Percentiles rank a stretch among this genome's conserved stretches.
phyloP scores from a whole-genome alignment of 345 rosid species.

The Mangifera indica region DNA sequence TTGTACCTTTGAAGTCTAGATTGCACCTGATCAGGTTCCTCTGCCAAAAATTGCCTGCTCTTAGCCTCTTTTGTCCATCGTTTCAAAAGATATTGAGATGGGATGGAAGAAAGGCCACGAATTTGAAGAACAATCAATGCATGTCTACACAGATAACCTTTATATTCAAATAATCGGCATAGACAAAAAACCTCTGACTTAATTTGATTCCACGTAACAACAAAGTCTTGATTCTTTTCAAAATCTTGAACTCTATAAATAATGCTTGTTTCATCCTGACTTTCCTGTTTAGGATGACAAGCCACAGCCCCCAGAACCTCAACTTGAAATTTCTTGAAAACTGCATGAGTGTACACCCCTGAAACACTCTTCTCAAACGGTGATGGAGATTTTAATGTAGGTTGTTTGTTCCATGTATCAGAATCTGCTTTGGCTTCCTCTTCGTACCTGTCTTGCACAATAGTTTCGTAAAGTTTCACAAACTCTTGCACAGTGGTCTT shows the following conservation, averaged over 20 bases:
- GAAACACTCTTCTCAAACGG: constrained; percentile 56
- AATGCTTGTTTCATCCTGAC: constrained; percentile 35
- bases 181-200: constrained; percentile 43
- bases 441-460: constrained; percentile 55
- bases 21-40: constrained; percentile 43
- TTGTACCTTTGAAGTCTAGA: constrained; percentile 54
- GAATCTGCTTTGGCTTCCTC: constrained; percentile 58
- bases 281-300: constrained; percentile 55
- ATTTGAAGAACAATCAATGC: constrained; percentile 61
- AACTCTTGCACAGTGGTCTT: constrained; percentile 57
- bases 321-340: constrained; percentile 51
- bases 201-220: constrained; percentile 44
- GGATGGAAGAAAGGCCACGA: constrained; percentile 44
- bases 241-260: constrained; percentile 51
- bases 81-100: constrained; percentile 46
- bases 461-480: constrained; percentile 44
- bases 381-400: constrained; percentile 49
- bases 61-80: constrained; percentile 61
- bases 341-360: constrained; percentile 44
- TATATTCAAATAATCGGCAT: constrained; percentile 49
- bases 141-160: constrained; percentile 55
- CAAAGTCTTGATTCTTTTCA: constrained; percentile 46
- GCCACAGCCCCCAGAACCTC: constrained; percentile 59
- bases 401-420: constrained; percentile 54
- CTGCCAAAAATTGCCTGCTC: constrained; percentile 36